Percentiles rank a stretch among this genome's conserved stretches.
Evolutionary conservation across 306 rosid genomes (phyloP).

Genomic region (Bauhinia variegata): DNA sequence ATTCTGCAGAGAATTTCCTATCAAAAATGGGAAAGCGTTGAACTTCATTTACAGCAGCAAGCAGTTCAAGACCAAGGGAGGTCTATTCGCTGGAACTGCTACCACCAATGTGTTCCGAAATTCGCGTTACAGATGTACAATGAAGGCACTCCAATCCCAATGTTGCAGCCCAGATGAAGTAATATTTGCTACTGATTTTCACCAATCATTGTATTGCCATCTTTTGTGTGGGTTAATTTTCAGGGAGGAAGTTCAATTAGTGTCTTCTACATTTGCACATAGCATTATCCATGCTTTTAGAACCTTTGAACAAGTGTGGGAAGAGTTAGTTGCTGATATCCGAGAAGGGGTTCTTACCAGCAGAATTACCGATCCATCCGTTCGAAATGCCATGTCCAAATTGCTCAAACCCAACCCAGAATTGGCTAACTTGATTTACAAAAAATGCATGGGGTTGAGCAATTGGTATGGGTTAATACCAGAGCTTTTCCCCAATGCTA

Average conservation of each 20-base stretch:
- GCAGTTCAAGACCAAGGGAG: constrained; percentile 72
- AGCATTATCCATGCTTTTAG: constrained; percentile 79
- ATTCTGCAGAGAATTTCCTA: constrained; percentile 70
- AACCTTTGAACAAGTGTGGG: constrained; percentile 78
- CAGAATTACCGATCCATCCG: constrained; percentile 51
- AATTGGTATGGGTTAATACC: constrained; percentile 89
- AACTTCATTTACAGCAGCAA: constrained; percentile 81
- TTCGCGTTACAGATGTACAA: constrained; percentile 38
- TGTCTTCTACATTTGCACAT: constrained; percentile 78
- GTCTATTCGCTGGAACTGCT: constrained; percentile 80
- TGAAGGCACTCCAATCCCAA: constrained; percentile 59
- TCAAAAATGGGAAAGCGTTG: constrained; percentile 75
- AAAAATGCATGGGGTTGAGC: constrained; percentile 60
- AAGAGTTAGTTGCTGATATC: constrained; percentile 70
- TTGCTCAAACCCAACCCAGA: constrained; percentile 80
- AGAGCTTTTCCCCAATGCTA: constrained; percentile 75
- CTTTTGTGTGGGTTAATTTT: constrained; percentile 81
- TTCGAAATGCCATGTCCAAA: constrained; percentile 66
- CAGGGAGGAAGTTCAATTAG: constrained; percentile 59
- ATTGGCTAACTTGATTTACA: constrained; percentile 60
- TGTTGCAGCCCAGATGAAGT: constrained; percentile 87
- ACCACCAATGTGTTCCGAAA: constrained; percentile 74
- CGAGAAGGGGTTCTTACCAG: constrained; percentile 62
- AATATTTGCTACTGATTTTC: constrained; percentile 79
- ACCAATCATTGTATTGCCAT: constrained; percentile 89